Evolutionary conservation across 768 basidiomycete species (phyloP).

Genomic region (Mycena haematopus): DNA sequence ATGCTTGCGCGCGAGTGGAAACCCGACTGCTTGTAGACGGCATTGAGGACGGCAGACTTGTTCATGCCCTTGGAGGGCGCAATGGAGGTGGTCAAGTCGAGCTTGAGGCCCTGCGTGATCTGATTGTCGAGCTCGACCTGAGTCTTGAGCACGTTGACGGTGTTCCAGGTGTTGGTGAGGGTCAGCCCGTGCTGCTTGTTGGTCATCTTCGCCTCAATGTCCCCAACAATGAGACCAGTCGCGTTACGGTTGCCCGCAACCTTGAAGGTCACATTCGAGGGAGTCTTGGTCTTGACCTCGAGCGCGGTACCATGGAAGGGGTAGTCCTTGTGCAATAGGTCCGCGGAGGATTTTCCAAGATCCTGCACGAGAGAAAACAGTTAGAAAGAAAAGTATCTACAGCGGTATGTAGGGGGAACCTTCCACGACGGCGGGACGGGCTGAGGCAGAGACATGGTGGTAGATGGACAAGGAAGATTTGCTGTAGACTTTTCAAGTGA

Average conservation of each 20-base stretch:
- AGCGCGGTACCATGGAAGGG: constrained; percentile 74
- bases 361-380: constrained; percentile 56
- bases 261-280: constrained; percentile 92
- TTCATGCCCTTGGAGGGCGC: constrained; percentile 75
- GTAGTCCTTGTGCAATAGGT: constrained; percentile 94
- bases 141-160: constrained; percentile 89
- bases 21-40: constrained; percentile 94
- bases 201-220: constrained; percentile 94
- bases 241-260: constrained; percentile 84
- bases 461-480: constrained; percentile 5
- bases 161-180: constrained; percentile 96
- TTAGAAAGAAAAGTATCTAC: constrained; percentile 6
- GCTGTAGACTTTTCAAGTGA: not conserved
- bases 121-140: constrained; percentile 96
- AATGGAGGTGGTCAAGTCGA: constrained; percentile 85
- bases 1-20: constrained; percentile 90
- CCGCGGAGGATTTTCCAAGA: constrained; percentile 96
- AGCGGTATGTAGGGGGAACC: constrained; percentile 47
- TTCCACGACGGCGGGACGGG: constrained; percentile 98
- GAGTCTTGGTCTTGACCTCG: constrained; percentile 89
- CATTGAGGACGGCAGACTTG: constrained; percentile 84
- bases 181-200: constrained; percentile 93
- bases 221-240: constrained; percentile 82
- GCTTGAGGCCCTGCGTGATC: constrained; percentile 96
- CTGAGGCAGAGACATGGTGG: constrained; percentile 88